These are phyloP conservation scores for Kwoniella newhampshirensis DNA, from an alignment of 768 basidiomycete genomes.

Conservation along the genomic window DNA sequence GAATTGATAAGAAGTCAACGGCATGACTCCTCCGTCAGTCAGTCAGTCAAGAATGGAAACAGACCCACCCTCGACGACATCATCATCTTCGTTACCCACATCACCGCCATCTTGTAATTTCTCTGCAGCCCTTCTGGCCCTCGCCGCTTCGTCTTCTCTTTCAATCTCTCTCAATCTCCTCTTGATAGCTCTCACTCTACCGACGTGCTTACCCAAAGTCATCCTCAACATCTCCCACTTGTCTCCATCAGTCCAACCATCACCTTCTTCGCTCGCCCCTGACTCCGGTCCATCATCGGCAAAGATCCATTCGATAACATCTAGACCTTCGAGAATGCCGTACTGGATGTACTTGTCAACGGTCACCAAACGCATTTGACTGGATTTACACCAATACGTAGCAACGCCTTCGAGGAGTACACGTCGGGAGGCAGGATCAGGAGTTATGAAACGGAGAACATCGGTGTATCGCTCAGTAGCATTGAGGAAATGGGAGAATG, in stretches of 20 bases:
- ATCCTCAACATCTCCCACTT: slow-evolving; percentile 78
- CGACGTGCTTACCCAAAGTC: slow-evolving; percentile 86
- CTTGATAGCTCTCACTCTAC: slow-evolving; percentile 74
- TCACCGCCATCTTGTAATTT: slow-evolving; percentile 61
- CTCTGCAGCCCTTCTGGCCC: slow-evolving; percentile 61
- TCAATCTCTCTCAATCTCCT: slow-evolving; percentile 70
- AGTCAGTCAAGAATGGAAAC: not conserved
- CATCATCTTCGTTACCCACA: slow-evolving; percentile 67
- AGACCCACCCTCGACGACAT: slow-evolving; percentile 28
- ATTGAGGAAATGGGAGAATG: slow-evolving; percentile 96
- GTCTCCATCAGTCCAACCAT: slow-evolving; percentile 59
- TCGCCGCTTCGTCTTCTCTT: slow-evolving; percentile 84
- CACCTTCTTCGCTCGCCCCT: slow-evolving; percentile 54
- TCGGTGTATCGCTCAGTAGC: slow-evolving; percentile 89
- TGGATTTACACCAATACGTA: slow-evolving; percentile 77
- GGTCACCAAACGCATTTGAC: slow-evolving; percentile 86
- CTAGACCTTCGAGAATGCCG: slow-evolving; percentile 90
- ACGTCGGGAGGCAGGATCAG: slow-evolving; percentile 56
- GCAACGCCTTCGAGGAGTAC: slow-evolving; percentile 70
- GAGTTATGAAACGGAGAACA: slow-evolving; percentile 59
- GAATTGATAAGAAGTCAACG: not conserved
- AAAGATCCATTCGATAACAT: slow-evolving; percentile 86
- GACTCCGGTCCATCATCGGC: slow-evolving; percentile 29
- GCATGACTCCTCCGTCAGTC: not conserved
- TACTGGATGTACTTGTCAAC: slow-evolving; percentile 99